Evolutionary conservation across 768 basidiomycete species (phyloP).

Genomic region (Floccularia luteovirens): DNA sequence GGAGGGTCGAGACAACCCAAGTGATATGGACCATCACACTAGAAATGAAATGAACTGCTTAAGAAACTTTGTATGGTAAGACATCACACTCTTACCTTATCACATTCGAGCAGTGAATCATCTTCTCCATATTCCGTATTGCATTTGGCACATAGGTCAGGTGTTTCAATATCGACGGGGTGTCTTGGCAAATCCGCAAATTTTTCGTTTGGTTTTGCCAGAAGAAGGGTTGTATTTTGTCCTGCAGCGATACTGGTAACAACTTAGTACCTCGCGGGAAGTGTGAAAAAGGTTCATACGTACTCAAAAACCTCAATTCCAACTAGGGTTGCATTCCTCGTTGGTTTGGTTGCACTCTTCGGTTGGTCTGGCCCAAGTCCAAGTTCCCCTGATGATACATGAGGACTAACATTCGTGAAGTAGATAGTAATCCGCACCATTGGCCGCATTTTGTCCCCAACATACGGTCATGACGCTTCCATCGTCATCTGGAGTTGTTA

Average conservation of each 20-base stretch:
- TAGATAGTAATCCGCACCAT: constrained; percentile 35
- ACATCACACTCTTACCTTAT: constrained; percentile 83
- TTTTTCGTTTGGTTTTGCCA: constrained; percentile 69
- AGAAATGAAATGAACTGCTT: not conserved
- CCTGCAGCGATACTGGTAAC: constrained; percentile 66
- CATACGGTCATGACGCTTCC: constrained; percentile 75
- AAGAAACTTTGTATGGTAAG: constrained; percentile 3
- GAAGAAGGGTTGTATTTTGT: constrained; percentile 80
- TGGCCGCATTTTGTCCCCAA: constrained; percentile 84
- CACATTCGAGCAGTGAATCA: constrained; percentile 77
- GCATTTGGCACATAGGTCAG: constrained; percentile 68
- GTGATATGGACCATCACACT: constrained; percentile 92
- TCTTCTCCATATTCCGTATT: constrained; percentile 63
- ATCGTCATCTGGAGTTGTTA: constrained; percentile 69
- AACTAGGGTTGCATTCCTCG: constrained; percentile 57
- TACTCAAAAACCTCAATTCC: constrained; percentile 78
- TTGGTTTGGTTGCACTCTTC: constrained; percentile 84
- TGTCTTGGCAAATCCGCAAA: constrained; percentile 76
- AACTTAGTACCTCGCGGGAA: not conserved
- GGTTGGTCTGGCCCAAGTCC: constrained; percentile 74
- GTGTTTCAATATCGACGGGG: constrained; percentile 64
- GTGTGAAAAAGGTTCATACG: constrained; percentile 11
- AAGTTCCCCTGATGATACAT: constrained; percentile 50
- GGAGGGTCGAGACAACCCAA: constrained; percentile 76
- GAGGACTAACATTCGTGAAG: not conserved